Percentiles rank a stretch among this genome's conserved stretches.
phyloP scores from a whole-genome alignment of 2,329 filamentous ascomycete genomes.

The Aotearoamyces nothofagi region DNA sequence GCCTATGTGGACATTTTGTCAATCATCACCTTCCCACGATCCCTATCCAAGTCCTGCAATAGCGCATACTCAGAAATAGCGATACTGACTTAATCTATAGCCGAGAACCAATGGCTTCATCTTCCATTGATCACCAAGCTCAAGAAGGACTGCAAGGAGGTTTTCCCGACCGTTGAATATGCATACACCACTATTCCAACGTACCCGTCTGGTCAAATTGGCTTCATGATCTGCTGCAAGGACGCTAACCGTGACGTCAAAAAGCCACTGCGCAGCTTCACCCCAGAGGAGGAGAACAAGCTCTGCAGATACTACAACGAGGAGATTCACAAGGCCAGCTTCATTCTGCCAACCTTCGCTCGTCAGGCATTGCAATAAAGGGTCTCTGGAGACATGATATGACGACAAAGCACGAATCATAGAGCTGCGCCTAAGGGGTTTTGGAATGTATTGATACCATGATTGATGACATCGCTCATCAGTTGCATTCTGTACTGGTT shows the following conservation, averaged over 20 bases:
- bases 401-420: too few species aligned
- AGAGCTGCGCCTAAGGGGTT: too few species aligned
- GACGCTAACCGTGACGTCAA: conserved; percentile 71
- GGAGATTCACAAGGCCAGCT: conserved; percentile 89
- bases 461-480: too few species aligned
- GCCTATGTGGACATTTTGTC: too few species aligned
- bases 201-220: conserved; percentile 97
- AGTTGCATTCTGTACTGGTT: too few species aligned
- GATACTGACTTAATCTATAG: too few species aligned
- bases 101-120: conserved; percentile 99
- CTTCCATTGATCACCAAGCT: conserved; percentile 84
- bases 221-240: conserved; percentile 99
- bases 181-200: conserved; percentile 98
- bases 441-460: too few species aligned
- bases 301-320: conserved; percentile 95
- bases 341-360: conserved; percentile 87
- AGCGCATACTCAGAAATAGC: too few species aligned
- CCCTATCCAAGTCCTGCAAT: too few species aligned
- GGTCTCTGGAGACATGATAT: too few species aligned
- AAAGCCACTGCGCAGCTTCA: conserved; percentile 67
- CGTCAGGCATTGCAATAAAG: conserved; percentile 52
- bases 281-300: conserved; percentile 77
- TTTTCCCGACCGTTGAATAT: conserved; percentile 97
- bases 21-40: too few species aligned
- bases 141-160: conserved; percentile 90